These are phyloP conservation scores for Pleurotus salmoneostramineus DNA, from an alignment of 768 basidiomycete species.

Conservation along the genomic window DNA sequence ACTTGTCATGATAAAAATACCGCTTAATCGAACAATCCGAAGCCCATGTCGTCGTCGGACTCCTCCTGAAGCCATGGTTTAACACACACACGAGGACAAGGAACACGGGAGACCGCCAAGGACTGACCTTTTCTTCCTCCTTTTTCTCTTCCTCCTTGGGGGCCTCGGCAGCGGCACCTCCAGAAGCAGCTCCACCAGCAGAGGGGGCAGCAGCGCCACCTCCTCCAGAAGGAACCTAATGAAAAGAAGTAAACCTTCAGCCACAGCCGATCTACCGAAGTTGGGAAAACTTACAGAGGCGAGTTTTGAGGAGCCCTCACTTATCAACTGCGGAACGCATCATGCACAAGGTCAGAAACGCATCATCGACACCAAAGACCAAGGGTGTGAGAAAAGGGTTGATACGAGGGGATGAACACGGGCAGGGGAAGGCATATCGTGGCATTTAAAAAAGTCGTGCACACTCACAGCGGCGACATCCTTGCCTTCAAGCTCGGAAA, in stretches of 20 bases:
- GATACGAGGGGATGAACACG: neutral
- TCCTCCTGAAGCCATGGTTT: slow-evolving; percentile 57
- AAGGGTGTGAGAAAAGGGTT: neutral
- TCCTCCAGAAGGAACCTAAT: slow-evolving; percentile 89
- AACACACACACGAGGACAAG: neutral
- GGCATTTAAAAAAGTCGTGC: slow-evolving; percentile 10
- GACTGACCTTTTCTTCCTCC: slow-evolving; percentile 79
- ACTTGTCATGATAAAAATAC: slow-evolving; percentile 5
- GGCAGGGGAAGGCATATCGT: neutral
- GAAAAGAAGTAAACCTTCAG: slow-evolving; percentile 7
- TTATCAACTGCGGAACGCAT: slow-evolving; percentile 64
- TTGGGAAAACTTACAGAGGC: slow-evolving; percentile 61
- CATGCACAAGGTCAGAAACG: neutral
- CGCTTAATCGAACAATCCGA: slow-evolving; percentile 92
- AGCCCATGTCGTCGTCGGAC: slow-evolving; percentile 99
- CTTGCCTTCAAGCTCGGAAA: slow-evolving; percentile 91
- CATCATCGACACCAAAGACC: neutral
- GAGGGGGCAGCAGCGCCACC: slow-evolving; percentile 57
- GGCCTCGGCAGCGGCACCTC: slow-evolving; percentile 58
- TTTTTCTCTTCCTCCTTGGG: slow-evolving; percentile 88
- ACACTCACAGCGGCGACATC: slow-evolving; percentile 69
- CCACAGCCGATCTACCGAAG: neutral
- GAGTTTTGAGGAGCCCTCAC: slow-evolving; percentile 89
- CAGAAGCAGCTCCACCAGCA: slow-evolving; percentile 46
- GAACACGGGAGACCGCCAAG: neutral